These are phyloP conservation scores for Trichoderma koningii DNA, from an alignment of 2,329 filamentous ascomycete genomes.

Conservation along the genomic window DNA sequence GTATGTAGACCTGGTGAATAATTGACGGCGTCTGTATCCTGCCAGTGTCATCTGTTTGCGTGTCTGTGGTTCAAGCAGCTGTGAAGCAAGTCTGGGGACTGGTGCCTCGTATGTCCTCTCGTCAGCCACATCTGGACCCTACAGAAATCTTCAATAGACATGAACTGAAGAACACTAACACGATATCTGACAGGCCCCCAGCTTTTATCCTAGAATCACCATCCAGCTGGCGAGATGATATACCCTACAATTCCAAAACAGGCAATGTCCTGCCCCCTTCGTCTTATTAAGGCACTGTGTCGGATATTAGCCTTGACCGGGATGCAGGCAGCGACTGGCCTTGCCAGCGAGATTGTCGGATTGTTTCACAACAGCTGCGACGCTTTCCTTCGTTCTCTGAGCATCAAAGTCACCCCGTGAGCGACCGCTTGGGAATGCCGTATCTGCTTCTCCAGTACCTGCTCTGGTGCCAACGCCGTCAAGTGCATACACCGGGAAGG, in stretches of 20 bases:
- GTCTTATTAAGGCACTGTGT: conserved; percentile 7
- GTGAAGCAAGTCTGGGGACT: background rate
- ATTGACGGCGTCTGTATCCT: too few relatives aligned
- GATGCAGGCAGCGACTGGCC: conserved; percentile 13
- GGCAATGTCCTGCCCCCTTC: conserved; percentile 3
- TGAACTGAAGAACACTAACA: background rate
- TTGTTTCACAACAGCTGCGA: conserved; percentile 18
- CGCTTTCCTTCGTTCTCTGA: background rate
- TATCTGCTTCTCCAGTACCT: background rate
- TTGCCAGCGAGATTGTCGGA: conserved; percentile 9
- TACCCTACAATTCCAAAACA: conserved; percentile 14
- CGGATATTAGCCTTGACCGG: conserved; percentile 19
- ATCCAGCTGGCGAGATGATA: background rate
- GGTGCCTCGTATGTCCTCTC: background rate
- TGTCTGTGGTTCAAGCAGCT: background rate
- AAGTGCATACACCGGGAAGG: background rate
- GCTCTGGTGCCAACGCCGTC: too few relatives aligned
- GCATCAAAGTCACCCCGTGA: background rate
- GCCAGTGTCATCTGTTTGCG: background rate
- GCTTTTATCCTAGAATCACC: background rate
- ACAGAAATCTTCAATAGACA: background rate
- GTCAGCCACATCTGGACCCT: background rate
- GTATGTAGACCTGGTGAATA: too few relatives aligned
- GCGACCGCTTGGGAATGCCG: too few relatives aligned
- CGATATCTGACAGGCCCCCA: background rate